phyloP scores from a whole-genome alignment of 169 alveolate genomes.

The Cryptosporidium canis region DNA sequence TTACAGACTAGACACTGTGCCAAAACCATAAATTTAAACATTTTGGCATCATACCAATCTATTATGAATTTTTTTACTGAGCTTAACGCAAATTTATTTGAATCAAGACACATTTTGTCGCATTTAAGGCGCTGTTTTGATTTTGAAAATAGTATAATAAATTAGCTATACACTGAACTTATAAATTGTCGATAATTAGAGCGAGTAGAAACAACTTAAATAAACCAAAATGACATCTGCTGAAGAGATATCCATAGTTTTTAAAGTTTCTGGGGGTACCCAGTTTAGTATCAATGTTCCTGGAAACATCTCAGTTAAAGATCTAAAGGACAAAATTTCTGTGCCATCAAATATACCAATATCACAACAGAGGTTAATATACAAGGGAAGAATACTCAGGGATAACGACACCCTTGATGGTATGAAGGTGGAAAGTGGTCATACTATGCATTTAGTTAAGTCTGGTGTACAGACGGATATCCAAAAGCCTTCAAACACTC shows the following conservation, averaged over 20 bases:
- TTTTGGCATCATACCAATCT: too few species aligned
- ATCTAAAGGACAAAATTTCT: slow-evolving; percentile 81
- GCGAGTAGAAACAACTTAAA: background rate
- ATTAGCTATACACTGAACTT: background rate
- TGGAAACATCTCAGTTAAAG: slow-evolving; percentile 77
- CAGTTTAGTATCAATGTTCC: slow-evolving; percentile 79
- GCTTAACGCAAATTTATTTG: too few species aligned
- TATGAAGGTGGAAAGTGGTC: slow-evolving; percentile 86
- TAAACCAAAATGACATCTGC: slow-evolving; percentile 25
- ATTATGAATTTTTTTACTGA: too few species aligned
- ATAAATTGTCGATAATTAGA: background rate
- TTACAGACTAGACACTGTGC: too few species aligned
- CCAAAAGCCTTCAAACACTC: slow-evolving; percentile 21
- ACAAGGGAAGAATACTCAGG: slow-evolving; percentile 89
- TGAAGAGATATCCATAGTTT: slow-evolving; percentile 74
- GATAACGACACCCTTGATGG: slow-evolving; percentile 83
- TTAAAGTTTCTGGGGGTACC: slow-evolving; percentile 85
- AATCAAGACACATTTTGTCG: slow-evolving; percentile 5
- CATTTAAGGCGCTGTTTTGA: slow-evolving; percentile 12
- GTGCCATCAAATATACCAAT: slow-evolving; percentile 81
- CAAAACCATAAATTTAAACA: too few species aligned
- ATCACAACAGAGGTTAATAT: slow-evolving; percentile 83
- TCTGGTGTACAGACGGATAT: slow-evolving; percentile 80
- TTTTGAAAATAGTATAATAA: background rate
- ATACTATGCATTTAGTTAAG: slow-evolving; percentile 89